These are phyloP conservation scores for Eucalyptus guilfoylei DNA, from an alignment of 345 rosid species.

Conservation along the genomic window DNA sequence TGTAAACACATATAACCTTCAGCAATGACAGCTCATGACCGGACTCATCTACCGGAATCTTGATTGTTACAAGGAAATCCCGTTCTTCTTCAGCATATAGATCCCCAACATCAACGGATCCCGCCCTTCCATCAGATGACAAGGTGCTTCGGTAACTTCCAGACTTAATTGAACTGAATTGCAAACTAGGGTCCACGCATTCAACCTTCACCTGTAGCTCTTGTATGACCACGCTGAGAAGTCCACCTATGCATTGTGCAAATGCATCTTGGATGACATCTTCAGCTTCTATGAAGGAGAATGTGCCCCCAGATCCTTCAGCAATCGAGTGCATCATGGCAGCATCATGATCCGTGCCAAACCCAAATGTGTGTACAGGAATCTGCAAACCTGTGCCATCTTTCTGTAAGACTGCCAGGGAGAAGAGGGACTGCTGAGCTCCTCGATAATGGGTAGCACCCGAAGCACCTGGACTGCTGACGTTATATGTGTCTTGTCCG, in stretches of 20 bases:
- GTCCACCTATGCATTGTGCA: slow-evolving; percentile 98
- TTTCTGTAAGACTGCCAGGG: slow-evolving; percentile 22
- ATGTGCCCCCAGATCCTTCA: slow-evolving; percentile 88
- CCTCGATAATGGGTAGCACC: slow-evolving; percentile 1
- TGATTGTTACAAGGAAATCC: slow-evolving; percentile 68
- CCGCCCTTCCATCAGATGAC: slow-evolving; percentile 28
- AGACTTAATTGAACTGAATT: slow-evolving; percentile 55
- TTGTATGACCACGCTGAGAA: slow-evolving; percentile 85
- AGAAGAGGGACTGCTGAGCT: slow-evolving; percentile 54
- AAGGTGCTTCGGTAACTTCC: slow-evolving; percentile 57
- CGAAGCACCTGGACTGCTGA: slow-evolving; percentile 25
- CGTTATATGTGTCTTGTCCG: slow-evolving; percentile 86
- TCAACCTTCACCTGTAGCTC: slow-evolving; percentile 53
- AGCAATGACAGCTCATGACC: slow-evolving; percentile 43
- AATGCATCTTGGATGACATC: slow-evolving; percentile 92
- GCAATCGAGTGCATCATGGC: slow-evolving; percentile 84
- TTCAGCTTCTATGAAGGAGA: slow-evolving; percentile 94
- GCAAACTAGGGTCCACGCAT: slow-evolving; percentile 33
- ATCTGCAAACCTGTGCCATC: slow-evolving; percentile 32
- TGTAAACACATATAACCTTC: slow-evolving; percentile 52
- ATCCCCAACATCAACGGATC: slow-evolving; percentile 68
- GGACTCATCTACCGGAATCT: slow-evolving; percentile 44
- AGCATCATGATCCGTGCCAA: slow-evolving; percentile 91
- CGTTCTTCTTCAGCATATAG: slow-evolving; percentile 96
- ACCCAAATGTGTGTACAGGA: slow-evolving; percentile 95